phyloP scores from a whole-genome alignment of 1,284 basidiomycete genomes.

The Spongispora temasekensis region DNA sequence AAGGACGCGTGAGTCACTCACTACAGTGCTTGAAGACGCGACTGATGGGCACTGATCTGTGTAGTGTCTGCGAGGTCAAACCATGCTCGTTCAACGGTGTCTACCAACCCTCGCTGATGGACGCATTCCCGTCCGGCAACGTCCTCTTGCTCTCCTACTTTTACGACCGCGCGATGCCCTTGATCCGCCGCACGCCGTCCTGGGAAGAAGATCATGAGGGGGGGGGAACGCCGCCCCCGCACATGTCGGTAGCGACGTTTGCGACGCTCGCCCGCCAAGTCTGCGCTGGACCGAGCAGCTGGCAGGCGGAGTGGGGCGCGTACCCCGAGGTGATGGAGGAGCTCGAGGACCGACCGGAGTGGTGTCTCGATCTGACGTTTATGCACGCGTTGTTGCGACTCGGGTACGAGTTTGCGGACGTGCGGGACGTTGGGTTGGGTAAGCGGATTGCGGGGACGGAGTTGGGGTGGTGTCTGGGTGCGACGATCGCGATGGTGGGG shows the following conservation, averaged over 20 bases:
- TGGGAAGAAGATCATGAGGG: no score
- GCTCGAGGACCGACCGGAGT: constrained; percentile 84
- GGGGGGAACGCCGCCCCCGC: no score
- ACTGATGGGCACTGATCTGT: background rate
- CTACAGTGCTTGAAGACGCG: background rate
- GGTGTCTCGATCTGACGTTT: constrained; percentile 95
- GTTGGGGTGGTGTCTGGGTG: constrained; percentile 93
- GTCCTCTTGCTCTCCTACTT: constrained; percentile 94
- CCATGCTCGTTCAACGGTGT: constrained; percentile 98
- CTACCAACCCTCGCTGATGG: constrained; percentile 93
- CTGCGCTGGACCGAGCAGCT: constrained; percentile 67
- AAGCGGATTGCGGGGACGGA: constrained; percentile 93
- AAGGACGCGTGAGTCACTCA: constrained; percentile 82
- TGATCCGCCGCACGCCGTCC: no score
- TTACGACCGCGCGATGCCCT: constrained; percentile 89
- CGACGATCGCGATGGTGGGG: constrained; percentile 75
- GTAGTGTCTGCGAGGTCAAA: constrained; percentile 81
- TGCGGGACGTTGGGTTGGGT: constrained; percentile 72
- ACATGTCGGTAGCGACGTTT: constrained; percentile 63
- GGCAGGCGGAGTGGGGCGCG: constrained; percentile 58
- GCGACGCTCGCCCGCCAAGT: constrained; percentile 67
- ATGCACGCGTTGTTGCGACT: constrained; percentile 87
- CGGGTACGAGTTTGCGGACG: constrained; percentile 79
- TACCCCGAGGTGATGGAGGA: constrained; percentile 67
- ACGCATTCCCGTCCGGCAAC: constrained; percentile 82